phyloP scores from a whole-genome alignment of 148 eudicot species.

The Rhododendron griersonianum region DNA sequence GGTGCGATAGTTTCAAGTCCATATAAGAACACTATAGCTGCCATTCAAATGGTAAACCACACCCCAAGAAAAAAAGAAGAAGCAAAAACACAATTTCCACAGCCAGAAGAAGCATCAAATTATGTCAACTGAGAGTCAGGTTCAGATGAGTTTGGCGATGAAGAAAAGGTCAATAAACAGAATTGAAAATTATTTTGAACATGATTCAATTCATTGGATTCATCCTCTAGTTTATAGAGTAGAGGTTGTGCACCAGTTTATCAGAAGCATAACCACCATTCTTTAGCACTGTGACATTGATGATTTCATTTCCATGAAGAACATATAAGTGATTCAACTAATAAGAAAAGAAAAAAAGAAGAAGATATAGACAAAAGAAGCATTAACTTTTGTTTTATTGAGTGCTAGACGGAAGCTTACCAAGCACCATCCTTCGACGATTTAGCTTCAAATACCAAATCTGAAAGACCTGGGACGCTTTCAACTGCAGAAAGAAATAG shows the following conservation, averaged over 20 bases:
- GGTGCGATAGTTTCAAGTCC: not conserved
- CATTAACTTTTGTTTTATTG: not conserved
- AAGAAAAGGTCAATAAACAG: not conserved
- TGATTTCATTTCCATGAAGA: not conserved
- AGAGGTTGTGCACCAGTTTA: not conserved
- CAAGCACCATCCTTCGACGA: conserved; percentile 3
- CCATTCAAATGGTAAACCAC: not conserved
- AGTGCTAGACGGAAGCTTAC: not conserved
- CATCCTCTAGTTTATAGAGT: not conserved
- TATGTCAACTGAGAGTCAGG: not conserved
- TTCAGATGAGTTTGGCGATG: not conserved
- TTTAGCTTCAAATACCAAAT: not conserved
- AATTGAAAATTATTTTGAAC: not conserved
- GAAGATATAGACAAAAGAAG: not conserved
- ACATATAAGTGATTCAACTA: not conserved
- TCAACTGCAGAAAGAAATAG: not conserved
- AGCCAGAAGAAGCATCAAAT: not conserved
- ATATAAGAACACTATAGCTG: not conserved
- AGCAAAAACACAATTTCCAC: not conserved
- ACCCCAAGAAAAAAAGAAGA: too few relatives aligned
- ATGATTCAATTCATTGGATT: not conserved
- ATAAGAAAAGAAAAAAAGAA: not conserved
- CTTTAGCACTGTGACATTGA: not conserved
- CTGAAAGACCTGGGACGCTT: not conserved
- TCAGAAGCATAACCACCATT: not conserved